Evolutionary conservation across 805 yeast species (phyloP).

Genomic region (Candida sonorensis): DNA sequence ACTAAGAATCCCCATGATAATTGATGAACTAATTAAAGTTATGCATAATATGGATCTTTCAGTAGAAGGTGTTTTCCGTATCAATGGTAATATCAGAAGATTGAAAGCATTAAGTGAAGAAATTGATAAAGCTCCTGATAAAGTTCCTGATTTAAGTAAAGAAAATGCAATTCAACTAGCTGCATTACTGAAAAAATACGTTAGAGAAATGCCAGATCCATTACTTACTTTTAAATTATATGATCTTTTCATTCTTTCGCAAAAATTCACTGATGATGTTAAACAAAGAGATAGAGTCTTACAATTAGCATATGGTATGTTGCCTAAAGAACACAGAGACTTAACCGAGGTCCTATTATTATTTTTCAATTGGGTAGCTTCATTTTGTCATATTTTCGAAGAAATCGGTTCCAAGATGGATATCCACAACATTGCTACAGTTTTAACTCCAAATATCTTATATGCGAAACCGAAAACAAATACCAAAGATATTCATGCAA

Average conservation of each 20-base stretch:
- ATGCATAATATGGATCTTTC: constrained; percentile 90
- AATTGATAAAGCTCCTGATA: constrained; percentile 68
- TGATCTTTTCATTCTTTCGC: constrained; percentile 71
- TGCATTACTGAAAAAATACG: constrained; percentile 83
- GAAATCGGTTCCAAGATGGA: constrained; percentile 95
- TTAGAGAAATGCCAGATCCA: constrained; percentile 91
- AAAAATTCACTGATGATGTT: constrained; percentile 38
- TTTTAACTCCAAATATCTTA: constrained; percentile 85
- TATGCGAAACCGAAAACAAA: constrained; percentile 42
- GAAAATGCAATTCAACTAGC: constrained; percentile 91
- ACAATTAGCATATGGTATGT: constrained; percentile 62
- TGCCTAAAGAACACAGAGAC: constrained; percentile 79
- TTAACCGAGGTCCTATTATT: constrained; percentile 77
- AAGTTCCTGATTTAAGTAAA: constrained; percentile 56
- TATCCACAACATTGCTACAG: constrained; percentile 90
- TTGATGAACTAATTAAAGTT: constrained; percentile 81
- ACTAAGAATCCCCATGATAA: constrained; percentile 72
- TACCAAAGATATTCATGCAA: constrained; percentile 13
- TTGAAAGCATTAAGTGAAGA: constrained; percentile 65
- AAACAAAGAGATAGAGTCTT: constrained; percentile 45
- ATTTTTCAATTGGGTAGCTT: constrained; percentile 91
- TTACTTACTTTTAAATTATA: constrained; percentile 69
- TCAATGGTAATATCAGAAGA: constrained; percentile 89
- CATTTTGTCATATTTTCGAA: constrained; percentile 89
- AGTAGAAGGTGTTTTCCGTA: constrained; percentile 91